Percentiles rank a stretch among this genome's conserved stretches.
Evolutionary conservation across 768 basidiomycete genomes (phyloP).

Genomic region (Trametopsis cervina): DNA sequence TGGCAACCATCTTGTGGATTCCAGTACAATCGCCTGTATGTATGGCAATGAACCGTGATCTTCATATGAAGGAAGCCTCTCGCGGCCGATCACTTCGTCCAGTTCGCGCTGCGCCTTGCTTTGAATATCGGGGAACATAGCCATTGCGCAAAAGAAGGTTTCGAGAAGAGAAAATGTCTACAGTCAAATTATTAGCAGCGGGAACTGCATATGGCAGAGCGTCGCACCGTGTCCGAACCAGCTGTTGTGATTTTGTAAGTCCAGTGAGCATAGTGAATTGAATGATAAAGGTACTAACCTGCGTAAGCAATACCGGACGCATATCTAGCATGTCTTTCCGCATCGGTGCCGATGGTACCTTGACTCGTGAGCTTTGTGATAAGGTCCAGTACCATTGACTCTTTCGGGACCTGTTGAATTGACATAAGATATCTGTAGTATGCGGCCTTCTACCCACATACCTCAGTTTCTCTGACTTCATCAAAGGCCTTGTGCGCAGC

Average conservation of each 20-base stretch:
- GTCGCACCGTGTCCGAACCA: neutral
- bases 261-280: neutral
- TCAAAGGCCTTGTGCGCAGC: constrained; percentile 4
- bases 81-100: neutral
- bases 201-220: neutral
- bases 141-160: constrained; percentile 2
- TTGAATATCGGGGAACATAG: neutral
- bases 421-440: neutral
- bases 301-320: neutral
- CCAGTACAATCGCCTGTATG: neutral
- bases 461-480: constrained; percentile 1
- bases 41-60: neutral
- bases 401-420: neutral
- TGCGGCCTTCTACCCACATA: neutral
- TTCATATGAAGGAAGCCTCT: neutral
- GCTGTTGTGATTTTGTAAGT: neutral
- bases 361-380: neutral
- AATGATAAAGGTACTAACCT: neutral
- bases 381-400: neutral
- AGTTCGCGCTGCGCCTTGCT: neutral
- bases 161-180: constrained; percentile 1
- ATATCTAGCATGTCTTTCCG: neutral
- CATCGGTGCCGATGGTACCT: neutral
- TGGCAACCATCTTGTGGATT: neutral
- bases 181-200: neutral